Percentiles rank a stretch among this genome's conserved stretches.
Evolutionary conservation across 129 eudicot species (phyloP).

Genomic region (Chrysanthemum seticuspe): DNA sequence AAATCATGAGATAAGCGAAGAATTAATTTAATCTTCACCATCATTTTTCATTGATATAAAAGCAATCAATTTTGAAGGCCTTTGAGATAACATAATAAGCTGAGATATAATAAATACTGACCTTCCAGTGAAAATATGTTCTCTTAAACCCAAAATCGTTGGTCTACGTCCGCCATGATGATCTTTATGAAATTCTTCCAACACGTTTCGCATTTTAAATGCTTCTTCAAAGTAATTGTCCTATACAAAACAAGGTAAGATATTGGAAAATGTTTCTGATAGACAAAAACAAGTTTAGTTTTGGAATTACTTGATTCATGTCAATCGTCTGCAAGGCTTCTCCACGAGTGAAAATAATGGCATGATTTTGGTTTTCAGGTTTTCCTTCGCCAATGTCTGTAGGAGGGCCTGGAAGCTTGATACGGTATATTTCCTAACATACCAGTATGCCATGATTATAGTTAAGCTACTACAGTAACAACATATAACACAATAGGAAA

Average conservation of each 20-base stretch:
- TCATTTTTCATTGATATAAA: not conserved
- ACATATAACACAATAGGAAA: not conserved
- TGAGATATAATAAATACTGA: conserved; percentile 25
- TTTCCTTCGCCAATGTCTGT: conserved; percentile 94
- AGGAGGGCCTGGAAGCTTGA: conserved; percentile 97
- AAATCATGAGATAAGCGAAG: conserved; percentile 13
- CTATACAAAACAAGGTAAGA: conserved; percentile 36
- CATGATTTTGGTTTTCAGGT: conserved; percentile 99
- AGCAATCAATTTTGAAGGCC: conserved; percentile 2
- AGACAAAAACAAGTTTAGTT: conserved; percentile 14
- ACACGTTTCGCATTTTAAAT: conserved; percentile 93
- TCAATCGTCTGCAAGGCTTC: conserved; percentile 98
- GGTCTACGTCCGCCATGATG: conserved; percentile 84
- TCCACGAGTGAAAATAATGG: conserved; percentile 96
- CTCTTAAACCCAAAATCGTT: conserved; percentile 92
- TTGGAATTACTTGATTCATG: conserved; percentile 81
- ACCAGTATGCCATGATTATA: conserved; percentile 20
- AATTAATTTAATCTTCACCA: not conserved
- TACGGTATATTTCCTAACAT: conserved; percentile 88
- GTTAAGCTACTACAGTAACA: conserved; percentile 14
- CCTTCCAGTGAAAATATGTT: conserved; percentile 99
- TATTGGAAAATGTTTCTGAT: conserved; percentile 20
- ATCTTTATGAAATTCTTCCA: conserved; percentile 75
- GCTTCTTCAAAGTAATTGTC: conserved; percentile 98
- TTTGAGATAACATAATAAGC: conserved; percentile 14